Base-by-base conservation (phyloP, 345 rosid species). In the Garcia nutans region DNA sequence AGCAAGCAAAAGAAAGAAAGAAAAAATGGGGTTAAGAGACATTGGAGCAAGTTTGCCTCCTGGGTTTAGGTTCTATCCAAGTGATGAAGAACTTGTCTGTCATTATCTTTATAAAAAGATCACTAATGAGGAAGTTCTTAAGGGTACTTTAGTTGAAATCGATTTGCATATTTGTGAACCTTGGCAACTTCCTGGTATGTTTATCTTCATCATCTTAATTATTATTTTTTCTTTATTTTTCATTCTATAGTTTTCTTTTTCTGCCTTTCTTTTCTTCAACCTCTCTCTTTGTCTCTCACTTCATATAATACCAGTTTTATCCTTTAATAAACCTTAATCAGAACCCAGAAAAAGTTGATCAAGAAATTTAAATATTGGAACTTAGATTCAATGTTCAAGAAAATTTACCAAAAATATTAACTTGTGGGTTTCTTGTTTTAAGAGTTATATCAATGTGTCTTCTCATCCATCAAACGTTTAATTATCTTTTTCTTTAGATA, bases 101-200 rank as follows among this genome's bases (percentile, higher is more conserved):
- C 97, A 96, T 81, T 96, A 96, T 80, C 98, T 96, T 71, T 82
- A 81, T 89, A 92, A 93, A 65, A 96, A 92, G 88, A 82, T 92
- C 78, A 80, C 89, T 10, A 90, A 93, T 83, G 89, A 85, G 50
- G 84, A 90, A 13, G 80, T 80, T 44, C 73, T 90, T 75, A 90
- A 90, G 82, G 92, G 91, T 42, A 87, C 94, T 76, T 84, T 96
- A 83, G 88, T 96, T 49, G 98, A 96, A 76, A 85, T 96, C 72
- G 98, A 96, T 84, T 82, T 96, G 85, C 99, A 96, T 85, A 87
- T 87, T 11, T 96, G 98, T 76, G 99, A 96, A 86, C 99, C 99
- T 77, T 96, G 99, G 99, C 97, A 96, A 80, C 99, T 96, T 79
- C 99, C 99, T 22, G 99, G 99, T 96, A 80, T 9, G 85, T 76